Conservation (phyloP, 2,329 filamentous ascomycete genomes). For the Diplocarpon mali region DNA sequence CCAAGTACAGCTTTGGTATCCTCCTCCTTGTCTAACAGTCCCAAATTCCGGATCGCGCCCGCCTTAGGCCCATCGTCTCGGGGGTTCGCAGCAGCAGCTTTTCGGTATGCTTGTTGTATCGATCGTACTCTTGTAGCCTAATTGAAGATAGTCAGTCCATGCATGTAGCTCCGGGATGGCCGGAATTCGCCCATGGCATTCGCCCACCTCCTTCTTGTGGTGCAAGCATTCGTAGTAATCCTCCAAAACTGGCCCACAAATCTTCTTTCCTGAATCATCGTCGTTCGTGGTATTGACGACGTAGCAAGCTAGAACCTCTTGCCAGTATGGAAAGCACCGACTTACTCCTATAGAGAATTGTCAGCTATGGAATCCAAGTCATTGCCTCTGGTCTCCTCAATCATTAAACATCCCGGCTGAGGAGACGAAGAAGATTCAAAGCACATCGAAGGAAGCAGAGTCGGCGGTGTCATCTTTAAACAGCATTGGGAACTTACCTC, state of each 20-base stretch:
- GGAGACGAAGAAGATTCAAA: no score
- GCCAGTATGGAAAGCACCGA: constrained; percentile 99
- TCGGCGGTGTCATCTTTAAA: no score
- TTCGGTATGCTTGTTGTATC: constrained; percentile 77
- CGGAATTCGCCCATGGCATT: not conserved
- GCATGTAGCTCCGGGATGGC: not conserved
- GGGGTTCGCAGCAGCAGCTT: constrained; percentile 61
- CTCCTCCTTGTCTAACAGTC: constrained; percentile 73
- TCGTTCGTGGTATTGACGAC: constrained; percentile 81
- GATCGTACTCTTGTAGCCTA: constrained; percentile 64
- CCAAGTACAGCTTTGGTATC: constrained; percentile 52
- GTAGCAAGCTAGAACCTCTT: constrained; percentile 97
- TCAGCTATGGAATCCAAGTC: constrained; percentile 17
- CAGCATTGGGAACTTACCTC: constrained; percentile 43
- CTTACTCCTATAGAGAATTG: constrained; percentile 25
- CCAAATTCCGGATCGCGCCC: constrained; percentile 78
- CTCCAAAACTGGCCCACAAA: constrained; percentile 75
- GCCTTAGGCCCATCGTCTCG: constrained; percentile 73
- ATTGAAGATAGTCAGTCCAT: not conserved
- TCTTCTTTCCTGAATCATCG: constrained; percentile 71
- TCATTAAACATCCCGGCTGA: no score
- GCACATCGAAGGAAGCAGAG: no score
- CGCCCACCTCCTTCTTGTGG: constrained; percentile 90
- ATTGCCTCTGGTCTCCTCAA: no score
- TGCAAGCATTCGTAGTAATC: constrained; percentile 99